Evolutionary conservation across 2,329 filamentous ascomycete species (phyloP).

Genomic region (Colletotrichum orbiculare): DNA sequence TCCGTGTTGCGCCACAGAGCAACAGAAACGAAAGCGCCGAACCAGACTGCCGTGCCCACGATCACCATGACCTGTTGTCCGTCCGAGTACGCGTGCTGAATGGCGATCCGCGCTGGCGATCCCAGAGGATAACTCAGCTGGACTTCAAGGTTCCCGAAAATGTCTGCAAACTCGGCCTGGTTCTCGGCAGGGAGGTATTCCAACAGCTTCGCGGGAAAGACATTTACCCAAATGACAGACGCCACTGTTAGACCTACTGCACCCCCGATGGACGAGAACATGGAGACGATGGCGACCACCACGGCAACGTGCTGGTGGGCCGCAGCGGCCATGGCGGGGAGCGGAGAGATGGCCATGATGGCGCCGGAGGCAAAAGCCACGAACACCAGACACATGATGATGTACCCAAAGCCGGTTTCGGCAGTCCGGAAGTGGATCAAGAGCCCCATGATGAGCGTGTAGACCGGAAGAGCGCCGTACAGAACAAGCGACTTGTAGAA

Average conservation of each 20-base stretch:
- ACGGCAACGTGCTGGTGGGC: conserved; percentile 65
- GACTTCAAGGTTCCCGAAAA: conserved; percentile 63
- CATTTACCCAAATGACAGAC: conserved; percentile 56
- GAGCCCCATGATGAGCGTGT: conserved; percentile 62
- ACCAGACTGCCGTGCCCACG: too few species aligned
- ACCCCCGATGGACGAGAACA: conserved; percentile 56
- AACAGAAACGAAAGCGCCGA: too few species aligned
- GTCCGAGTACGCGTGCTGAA: conserved; percentile 63
- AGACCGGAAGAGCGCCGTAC: conserved; percentile 56
- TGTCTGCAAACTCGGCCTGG: conserved; percentile 51
- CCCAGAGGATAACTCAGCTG: conserved; percentile 58
- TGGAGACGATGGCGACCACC: conserved; percentile 57
- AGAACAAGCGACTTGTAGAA: conserved; percentile 61
- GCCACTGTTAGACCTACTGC: conserved; percentile 58
- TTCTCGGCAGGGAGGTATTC: conserved; percentile 57
- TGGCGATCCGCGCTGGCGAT: conserved; percentile 58
- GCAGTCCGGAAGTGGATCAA: conserved; percentile 56
- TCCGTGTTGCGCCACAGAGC: too few species aligned
- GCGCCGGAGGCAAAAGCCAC: conserved; percentile 51
- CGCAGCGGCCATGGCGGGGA: conserved; percentile 67
- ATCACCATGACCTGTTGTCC: too few species aligned
- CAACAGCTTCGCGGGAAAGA: conserved; percentile 55
- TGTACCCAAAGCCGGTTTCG: conserved; percentile 46
- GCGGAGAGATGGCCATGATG: conserved; percentile 58
- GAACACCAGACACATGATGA: conserved; percentile 54